phyloP scores from a whole-genome alignment of 2,329 filamentous ascomycete genomes.

The Pestalotiopsis sp. region DNA sequence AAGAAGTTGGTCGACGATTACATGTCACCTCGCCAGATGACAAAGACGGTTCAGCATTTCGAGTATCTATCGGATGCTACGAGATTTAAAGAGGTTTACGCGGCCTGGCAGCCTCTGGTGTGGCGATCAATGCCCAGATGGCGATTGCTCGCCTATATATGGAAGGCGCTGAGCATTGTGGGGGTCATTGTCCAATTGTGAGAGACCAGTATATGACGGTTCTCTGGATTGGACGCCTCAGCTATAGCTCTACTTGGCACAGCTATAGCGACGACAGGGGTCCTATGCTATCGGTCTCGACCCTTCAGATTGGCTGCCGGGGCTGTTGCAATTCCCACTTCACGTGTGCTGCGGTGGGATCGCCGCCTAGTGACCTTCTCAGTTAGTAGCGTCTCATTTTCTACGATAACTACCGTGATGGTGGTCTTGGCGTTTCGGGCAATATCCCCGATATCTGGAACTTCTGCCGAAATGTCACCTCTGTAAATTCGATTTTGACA shows the following conservation, averaged over 20 bases:
- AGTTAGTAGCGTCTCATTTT: background rate
- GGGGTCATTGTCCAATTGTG: background rate
- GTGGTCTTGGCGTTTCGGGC: background rate
- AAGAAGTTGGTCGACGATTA: background rate
- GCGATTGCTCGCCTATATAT: background rate
- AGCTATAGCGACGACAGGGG: background rate
- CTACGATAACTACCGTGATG: background rate
- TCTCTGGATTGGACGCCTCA: background rate
- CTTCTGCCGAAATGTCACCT: background rate
- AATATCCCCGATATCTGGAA: background rate
- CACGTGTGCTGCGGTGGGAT: background rate
- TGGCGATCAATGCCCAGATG: background rate
- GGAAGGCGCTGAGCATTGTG: background rate
- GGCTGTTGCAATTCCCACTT: background rate
- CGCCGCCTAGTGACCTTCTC: background rate
- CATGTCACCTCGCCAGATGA: background rate
- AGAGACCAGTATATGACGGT: background rate
- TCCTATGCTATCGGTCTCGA: background rate
- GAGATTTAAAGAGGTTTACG: background rate
- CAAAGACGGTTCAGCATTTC: background rate
- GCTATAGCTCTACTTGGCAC: background rate
- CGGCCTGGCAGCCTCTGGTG: background rate
- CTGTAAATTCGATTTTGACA: background rate
- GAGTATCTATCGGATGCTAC: background rate
- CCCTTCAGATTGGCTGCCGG: background rate